Conservation (phyloP, 306 rosid genomes). For the Quercus dentata region DNA sequence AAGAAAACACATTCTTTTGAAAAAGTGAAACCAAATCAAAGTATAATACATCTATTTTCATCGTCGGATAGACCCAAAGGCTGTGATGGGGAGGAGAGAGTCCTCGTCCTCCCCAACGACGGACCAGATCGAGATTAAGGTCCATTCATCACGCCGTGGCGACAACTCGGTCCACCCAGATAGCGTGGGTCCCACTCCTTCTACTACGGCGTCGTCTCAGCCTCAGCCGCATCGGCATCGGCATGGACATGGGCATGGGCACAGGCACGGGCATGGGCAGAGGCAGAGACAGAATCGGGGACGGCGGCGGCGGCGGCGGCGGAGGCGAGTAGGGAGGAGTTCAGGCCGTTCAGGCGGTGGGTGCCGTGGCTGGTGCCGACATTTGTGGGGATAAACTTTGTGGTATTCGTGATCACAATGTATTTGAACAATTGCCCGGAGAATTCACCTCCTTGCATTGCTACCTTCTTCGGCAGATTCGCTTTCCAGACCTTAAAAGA, state of each 20-base stretch:
- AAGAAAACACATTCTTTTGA: background rate
- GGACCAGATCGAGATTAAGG: conserved; percentile 39
- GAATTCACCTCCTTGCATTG: conserved; percentile 44
- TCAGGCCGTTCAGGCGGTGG: conserved; percentile 55
- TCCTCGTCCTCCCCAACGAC: conserved; percentile 1
- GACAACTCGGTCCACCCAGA: conserved; percentile 21
- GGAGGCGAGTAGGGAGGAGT: conserved; percentile 2
- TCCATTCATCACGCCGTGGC: conserved; percentile 34
- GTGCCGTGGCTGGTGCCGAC: conserved; percentile 69
- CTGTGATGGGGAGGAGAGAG: conserved; percentile 41
- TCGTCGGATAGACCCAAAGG: background rate
- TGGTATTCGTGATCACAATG: conserved; percentile 51
- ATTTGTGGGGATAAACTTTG: conserved; percentile 58
- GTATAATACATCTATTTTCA: no score
- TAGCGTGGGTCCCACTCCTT: conserved; percentile 12
- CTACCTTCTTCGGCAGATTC: conserved; percentile 62
- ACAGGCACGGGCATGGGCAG: no score
- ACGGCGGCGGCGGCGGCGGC: background rate
- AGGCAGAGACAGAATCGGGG: background rate
- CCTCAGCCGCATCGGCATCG: no score
- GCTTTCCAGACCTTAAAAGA: conserved; percentile 78
- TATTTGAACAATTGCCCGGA: conserved; percentile 62
- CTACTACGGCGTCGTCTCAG: no score
- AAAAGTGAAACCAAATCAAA: background rate
- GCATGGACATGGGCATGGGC: no score